Conservation (phyloP, 2,329 filamentous ascomycete species). For the Fusarium pseudocircinatum region DNA sequence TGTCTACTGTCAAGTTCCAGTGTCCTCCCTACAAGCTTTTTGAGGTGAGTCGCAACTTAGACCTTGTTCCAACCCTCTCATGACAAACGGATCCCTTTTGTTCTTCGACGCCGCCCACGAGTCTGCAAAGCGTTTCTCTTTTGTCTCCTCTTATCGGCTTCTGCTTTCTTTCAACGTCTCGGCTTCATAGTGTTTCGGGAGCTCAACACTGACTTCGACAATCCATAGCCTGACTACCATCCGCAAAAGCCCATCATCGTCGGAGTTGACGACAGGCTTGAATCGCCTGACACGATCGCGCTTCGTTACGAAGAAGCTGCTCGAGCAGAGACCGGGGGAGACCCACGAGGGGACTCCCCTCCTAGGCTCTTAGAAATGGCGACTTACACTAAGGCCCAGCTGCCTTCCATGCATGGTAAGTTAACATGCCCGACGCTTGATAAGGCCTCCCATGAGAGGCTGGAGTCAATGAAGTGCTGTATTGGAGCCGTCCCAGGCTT, state of each 20-base stretch:
- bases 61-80: slow-evolving; percentile 47
- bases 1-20: slow-evolving; percentile 67
- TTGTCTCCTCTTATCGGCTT: slow-evolving; percentile 12
- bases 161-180: slow-evolving; percentile 24
- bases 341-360: slow-evolving; percentile 66
- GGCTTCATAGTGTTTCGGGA: slow-evolving; percentile 33
- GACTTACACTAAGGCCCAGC: slow-evolving; percentile 78
- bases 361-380: slow-evolving; percentile 53
- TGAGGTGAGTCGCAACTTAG: slow-evolving; percentile 62
- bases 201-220: slow-evolving; percentile 41
- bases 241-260: slow-evolving; percentile 66
- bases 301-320: slow-evolving; percentile 67
- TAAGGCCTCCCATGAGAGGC: slow-evolving; percentile 40
- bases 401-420: slow-evolving; percentile 84
- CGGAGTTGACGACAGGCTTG: slow-evolving; percentile 63
- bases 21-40: slow-evolving; percentile 66
- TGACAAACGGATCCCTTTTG: slow-evolving; percentile 35
- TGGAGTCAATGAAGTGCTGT: background rate
- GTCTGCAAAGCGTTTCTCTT: slow-evolving; percentile 23
- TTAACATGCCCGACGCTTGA: slow-evolving; percentile 39
- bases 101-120: slow-evolving; percentile 21
- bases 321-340: slow-evolving; percentile 62
- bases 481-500: background rate
- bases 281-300: slow-evolving; percentile 66
- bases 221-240: slow-evolving; percentile 60